Base-by-base conservation (phyloP, 2,329 filamentous ascomycete species). In the Myriangium duriaei region DNA sequence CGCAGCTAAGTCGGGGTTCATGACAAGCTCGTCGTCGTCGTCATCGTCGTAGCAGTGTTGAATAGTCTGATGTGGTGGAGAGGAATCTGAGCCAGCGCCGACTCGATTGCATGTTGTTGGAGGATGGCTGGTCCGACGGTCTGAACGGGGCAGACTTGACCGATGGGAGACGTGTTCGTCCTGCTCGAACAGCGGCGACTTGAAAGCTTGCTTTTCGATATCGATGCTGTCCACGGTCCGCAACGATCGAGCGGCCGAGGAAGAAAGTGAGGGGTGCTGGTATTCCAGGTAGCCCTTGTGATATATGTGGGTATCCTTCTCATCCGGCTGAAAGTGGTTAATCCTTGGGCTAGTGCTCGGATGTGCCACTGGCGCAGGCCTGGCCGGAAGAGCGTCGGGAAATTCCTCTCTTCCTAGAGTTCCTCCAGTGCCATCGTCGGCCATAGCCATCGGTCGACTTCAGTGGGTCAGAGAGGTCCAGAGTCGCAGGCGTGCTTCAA, bases 1-100 rank as follows among this genome's bases (percentile, higher is more conserved):
- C 33, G 59, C 52, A 43, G 65, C 59, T 15, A 64, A 57, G 4
- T 55, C 44, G 33, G 55, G 53, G 33, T 59, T 56, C 18, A 53
- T 53, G 7, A 7, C 21, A 21, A 57, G 58, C 19, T 60, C 54
- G 43, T 50, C 51, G 19, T 58, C 55, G 34, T 60, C n/a, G 7
- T 51, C 47, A 16, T 51, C 51, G n/a, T 45, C 39, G 11, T 44
- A 42, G 42, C 49, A 48, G 36, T 34, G 19, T 33, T 32, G 11
- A 39, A 44, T 29, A 34, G 39, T 42, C 40, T 42, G 30, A 34
- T 39, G n/a, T 43, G 34, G 30, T 37, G 47, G 17, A 43, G 42
- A 32, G 42, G 36, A 12, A 47, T 49, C 37, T 50, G 50, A 41
- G 51, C 51, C 14, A 47, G 49, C 42, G 52, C 51, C 32, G 41